phyloP scores from a whole-genome alignment of 2,329 filamentous ascomycete species.

The Rutstroemia sp. region DNA sequence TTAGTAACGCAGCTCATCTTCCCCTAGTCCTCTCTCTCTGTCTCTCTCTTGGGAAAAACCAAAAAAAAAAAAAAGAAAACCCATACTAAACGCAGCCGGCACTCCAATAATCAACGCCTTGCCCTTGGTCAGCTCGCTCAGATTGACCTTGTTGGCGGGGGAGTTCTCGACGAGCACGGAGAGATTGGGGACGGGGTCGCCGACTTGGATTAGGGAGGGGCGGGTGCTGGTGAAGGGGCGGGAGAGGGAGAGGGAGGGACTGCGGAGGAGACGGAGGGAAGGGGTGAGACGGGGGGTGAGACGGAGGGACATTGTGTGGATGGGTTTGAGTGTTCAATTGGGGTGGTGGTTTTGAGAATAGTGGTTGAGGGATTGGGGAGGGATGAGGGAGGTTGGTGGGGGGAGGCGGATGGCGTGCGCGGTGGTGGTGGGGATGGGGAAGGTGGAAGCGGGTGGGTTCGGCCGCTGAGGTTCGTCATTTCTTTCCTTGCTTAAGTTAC shows the following conservation, averaged over 20 bases:
- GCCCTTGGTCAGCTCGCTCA: conserved; percentile 63
- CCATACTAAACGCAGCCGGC: conserved; percentile 66
- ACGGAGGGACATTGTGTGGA: not conserved
- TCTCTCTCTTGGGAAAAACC: not conserved
- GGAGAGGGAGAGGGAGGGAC: conserved; percentile 8
- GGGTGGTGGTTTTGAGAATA: too few relatives aligned
- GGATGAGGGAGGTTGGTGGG: not conserved
- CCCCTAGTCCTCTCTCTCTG: not conserved
- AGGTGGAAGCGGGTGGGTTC: not conserved
- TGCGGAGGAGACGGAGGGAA: conserved; percentile 14
- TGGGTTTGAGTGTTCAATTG: not conserved
- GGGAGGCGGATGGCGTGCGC: too few relatives aligned
- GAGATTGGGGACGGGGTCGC: conserved; percentile 71
- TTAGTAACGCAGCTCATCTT: not conserved
- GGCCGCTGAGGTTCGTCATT: not conserved
- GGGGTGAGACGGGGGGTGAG: conserved; percentile 14
- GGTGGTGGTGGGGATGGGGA: not conserved
- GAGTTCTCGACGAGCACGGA: conserved; percentile 75
- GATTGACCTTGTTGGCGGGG: conserved; percentile 87
- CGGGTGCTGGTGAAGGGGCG: conserved; percentile 56
- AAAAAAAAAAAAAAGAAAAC: not conserved
- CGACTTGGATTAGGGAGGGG: conserved; percentile 60
- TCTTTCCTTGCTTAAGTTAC: not conserved
- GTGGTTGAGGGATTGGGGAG: not conserved
- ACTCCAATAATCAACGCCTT: conserved; percentile 82